Conservation (phyloP, 352 stramenopile genomes). For the Pythium oligandrum region DNA sequence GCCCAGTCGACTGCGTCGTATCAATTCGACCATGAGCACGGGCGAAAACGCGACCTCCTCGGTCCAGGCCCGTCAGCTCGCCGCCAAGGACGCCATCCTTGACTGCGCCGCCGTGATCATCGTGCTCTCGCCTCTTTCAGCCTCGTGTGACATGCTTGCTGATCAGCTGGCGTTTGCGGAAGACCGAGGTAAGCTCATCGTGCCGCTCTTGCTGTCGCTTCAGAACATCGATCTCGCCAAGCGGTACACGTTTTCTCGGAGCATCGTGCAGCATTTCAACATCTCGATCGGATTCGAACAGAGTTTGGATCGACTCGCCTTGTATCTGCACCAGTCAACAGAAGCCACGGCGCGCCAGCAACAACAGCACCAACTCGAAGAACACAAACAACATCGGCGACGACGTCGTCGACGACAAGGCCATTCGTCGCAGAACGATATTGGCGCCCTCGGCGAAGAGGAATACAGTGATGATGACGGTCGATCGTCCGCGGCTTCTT, state of each 20-base stretch:
- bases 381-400: slow-evolving; percentile 8
- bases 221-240: slow-evolving; percentile 71
- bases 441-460: slow-evolving; percentile 7
- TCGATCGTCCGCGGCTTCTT: slow-evolving; percentile 12
- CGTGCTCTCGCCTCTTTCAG: slow-evolving; percentile 61
- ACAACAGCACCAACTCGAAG: slow-evolving; percentile 15
- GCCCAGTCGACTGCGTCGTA: slow-evolving; percentile 1
- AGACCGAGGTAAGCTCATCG: slow-evolving; percentile 64
- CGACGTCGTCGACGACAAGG: slow-evolving; percentile 5
- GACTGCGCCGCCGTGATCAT: slow-evolving; percentile 63
- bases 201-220: slow-evolving; percentile 70
- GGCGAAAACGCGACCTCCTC: slow-evolving; percentile 20
- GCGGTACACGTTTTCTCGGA: slow-evolving; percentile 77
- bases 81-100: slow-evolving; percentile 70
- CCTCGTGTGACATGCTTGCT: slow-evolving; percentile 59
- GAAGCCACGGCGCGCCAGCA: slow-evolving; percentile 18
- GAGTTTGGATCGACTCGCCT: slow-evolving; percentile 53
- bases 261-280: slow-evolving; percentile 76
- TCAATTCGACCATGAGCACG: slow-evolving; percentile 14
- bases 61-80: slow-evolving; percentile 58
- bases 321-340: slow-evolving; percentile 21
- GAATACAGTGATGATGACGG: slow-evolving; percentile 10
- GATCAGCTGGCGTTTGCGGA: slow-evolving; percentile 82
- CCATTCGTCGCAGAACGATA: background rate
- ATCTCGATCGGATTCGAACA: slow-evolving; percentile 70